These are phyloP conservation scores for Xylaria multiplex DNA, from an alignment of 2,329 filamentous ascomycete species.

Conservation along the genomic window DNA sequence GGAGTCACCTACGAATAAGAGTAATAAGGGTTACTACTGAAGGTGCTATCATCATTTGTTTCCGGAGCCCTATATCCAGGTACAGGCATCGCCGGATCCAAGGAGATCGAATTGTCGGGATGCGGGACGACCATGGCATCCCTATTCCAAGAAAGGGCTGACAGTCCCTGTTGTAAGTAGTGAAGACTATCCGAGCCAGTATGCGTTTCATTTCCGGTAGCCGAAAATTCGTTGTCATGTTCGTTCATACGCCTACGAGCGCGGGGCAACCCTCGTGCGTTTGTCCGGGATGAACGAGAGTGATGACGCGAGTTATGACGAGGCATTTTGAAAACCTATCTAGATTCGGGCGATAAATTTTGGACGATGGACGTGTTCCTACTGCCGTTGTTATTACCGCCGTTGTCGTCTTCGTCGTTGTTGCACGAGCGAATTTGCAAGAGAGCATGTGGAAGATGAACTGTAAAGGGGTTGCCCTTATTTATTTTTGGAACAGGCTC, in stretches of 20 bases:
- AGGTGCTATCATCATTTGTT: background rate
- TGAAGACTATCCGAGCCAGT: background rate
- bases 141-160: background rate
- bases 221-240: background rate
- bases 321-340: constrained; percentile 7
- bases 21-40: background rate
- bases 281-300: background rate
- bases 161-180: background rate
- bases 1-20: constrained; percentile 15
- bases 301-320: background rate
- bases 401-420: background rate
- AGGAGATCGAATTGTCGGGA: background rate
- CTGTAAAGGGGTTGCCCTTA: constrained; percentile 5
- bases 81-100: background rate
- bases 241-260: background rate
- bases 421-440: constrained; percentile 8
- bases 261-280: background rate
- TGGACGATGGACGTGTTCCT: background rate
- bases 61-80: background rate
- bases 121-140: background rate
- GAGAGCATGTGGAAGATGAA: background rate
- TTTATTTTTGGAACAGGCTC: constrained; percentile 23
- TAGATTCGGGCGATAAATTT: background rate
- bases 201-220: background rate
- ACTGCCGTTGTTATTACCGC: background rate